phyloP scores from a whole-genome alignment of 2,329 filamentous ascomycete genomes.

The Fusarium nygamai region DNA sequence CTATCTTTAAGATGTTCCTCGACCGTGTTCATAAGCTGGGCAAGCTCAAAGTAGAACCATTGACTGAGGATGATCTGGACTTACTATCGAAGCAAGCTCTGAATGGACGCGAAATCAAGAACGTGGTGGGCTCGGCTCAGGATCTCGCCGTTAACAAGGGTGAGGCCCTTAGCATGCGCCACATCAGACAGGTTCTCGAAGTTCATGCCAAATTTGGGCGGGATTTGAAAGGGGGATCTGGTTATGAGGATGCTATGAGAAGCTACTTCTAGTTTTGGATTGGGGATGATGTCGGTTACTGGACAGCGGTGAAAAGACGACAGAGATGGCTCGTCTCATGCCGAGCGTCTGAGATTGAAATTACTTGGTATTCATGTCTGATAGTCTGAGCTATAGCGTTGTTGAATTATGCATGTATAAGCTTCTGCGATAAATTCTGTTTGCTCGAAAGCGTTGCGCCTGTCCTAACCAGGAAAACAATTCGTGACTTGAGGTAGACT shows the following conservation, averaged over 20 bases:
- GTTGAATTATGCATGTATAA: neutral
- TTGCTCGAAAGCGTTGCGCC: neutral
- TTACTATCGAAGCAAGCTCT: conserved; percentile 72
- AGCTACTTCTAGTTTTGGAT: conserved; percentile 68
- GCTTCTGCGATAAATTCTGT: neutral
- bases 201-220: conserved; percentile 85
- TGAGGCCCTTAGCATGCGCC: conserved; percentile 76
- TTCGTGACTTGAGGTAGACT: neutral
- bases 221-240: conserved; percentile 82
- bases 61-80: conserved; percentile 74
- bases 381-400: neutral
- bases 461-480: neutral
- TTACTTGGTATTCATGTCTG: neutral
- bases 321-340: neutral
- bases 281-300: neutral
- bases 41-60: conserved; percentile 66
- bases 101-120: conserved; percentile 81
- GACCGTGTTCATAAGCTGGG: conserved; percentile 75
- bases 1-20: conserved; percentile 87
- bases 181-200: conserved; percentile 84
- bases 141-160: conserved; percentile 81
- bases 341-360: neutral
- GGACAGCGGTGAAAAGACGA: neutral
- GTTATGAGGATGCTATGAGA: conserved; percentile 85
- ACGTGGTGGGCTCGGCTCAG: conserved; percentile 84